Conservation (phyloP, 441 rosid species). For the Hypseocharis bilobata region DNA sequence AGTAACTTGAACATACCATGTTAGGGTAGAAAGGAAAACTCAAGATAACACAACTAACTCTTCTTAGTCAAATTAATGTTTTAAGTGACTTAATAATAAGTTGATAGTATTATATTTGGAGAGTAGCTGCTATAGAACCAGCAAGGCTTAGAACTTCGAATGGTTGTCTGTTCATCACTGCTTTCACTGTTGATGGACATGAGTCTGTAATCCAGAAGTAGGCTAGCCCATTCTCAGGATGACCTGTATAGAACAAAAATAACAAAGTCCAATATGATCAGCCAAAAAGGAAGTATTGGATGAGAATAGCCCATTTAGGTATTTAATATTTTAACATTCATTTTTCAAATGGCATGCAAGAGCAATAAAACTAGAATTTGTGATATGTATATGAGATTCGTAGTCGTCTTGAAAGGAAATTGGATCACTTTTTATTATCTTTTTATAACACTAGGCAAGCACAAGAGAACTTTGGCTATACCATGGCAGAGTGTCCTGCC, state of each 20-base stretch:
- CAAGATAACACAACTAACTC: neutral
- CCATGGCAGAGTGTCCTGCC: no score
- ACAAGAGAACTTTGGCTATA: no score
- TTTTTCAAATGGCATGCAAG: no score
- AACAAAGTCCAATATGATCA: neutral
- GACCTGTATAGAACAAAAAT: constrained; percentile 34
- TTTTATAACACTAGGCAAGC: no score
- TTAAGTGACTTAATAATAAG: no score
- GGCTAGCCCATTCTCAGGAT: constrained; percentile 52
- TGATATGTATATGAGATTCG: no score
- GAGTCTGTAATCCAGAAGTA: constrained; percentile 97
- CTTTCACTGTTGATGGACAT: constrained; percentile 64
- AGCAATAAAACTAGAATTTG: no score
- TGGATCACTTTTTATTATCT: no score
- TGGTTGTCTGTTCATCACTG: constrained; percentile 59
- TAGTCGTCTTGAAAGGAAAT: no score
- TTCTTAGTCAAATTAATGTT: neutral
- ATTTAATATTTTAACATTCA: no score
- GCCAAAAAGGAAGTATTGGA: neutral
- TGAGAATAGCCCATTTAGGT: neutral
- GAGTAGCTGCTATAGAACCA: constrained; percentile 69
- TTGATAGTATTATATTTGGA: constrained; percentile 62
- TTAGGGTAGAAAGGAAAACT: neutral
- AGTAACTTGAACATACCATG: neutral
- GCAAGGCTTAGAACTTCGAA: constrained; percentile 90